Percentiles rank a stretch among this genome's conserved stretches.
Conservation (phyloP, 306 rosid genomes). For the Quercus dentata region DNA sequence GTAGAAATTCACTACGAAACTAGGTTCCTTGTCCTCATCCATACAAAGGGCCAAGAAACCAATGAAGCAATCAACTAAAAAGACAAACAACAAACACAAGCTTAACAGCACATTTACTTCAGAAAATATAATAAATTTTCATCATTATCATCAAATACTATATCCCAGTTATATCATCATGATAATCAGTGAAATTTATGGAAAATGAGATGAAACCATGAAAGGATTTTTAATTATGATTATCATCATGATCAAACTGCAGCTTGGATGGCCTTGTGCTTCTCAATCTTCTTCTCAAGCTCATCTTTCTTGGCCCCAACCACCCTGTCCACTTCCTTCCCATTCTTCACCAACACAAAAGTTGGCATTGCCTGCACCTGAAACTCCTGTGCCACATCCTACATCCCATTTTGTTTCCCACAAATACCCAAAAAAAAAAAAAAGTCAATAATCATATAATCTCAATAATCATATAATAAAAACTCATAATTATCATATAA, state of each 20-base stretch:
- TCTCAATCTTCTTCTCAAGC: slow-evolving; percentile 55
- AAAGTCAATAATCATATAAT: background rate
- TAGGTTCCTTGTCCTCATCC: too few species aligned
- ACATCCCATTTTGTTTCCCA: background rate
- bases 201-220: background rate
- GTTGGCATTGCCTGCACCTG: slow-evolving; percentile 88
- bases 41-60: too few species aligned
- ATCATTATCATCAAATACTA: too few species aligned
- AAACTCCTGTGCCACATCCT: slow-evolving; percentile 75
- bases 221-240: background rate
- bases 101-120: too few species aligned
- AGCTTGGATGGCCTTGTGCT: slow-evolving; percentile 13
- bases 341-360: slow-evolving; percentile 67
- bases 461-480: background rate
- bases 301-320: slow-evolving; percentile 82
- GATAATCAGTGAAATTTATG: background rate
- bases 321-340: slow-evolving; percentile 59
- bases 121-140: too few species aligned
- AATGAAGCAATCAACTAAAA: too few species aligned
- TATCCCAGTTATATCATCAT: background rate
- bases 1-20: too few species aligned
- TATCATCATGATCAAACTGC: background rate
- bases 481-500: too few species aligned
- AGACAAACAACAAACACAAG: too few species aligned
- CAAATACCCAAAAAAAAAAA: background rate